Conservation (phyloP, 352 stramenopile genomes). For the Phytophthora sojae region DNA sequence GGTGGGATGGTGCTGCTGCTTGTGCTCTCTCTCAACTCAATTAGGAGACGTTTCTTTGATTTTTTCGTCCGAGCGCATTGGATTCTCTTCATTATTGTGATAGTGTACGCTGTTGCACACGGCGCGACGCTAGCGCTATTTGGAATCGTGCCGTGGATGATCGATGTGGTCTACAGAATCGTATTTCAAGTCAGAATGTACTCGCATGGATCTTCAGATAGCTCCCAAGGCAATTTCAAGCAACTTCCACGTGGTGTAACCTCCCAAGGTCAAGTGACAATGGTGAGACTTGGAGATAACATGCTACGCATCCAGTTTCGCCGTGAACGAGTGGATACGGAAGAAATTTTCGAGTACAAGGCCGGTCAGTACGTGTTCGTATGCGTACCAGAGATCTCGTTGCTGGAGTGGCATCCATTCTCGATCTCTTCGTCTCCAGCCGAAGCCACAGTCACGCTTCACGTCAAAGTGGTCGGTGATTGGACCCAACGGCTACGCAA, state of each 20-base stretch:
- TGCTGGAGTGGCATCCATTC: conserved; percentile 84
- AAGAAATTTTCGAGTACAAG: conserved; percentile 34
- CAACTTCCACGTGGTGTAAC: conserved; percentile 8
- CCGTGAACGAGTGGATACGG: conserved; percentile 29
- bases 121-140: conserved; percentile 31
- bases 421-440: conserved; percentile 70
- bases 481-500: conserved; percentile 53
- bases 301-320: conserved; percentile 43
- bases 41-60: conserved; percentile 51
- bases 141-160: conserved; percentile 24
- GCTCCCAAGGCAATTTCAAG: background rate
- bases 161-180: conserved; percentile 41
- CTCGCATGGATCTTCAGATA: conserved; percentile 1
- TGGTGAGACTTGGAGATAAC: conserved; percentile 6
- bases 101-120: conserved; percentile 43
- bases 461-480: conserved; percentile 58
- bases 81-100: conserved; percentile 45
- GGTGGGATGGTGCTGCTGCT: conserved; percentile 28
- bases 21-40: conserved; percentile 28
- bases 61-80: conserved; percentile 54
- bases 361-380: conserved; percentile 73
- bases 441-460: conserved; percentile 57
- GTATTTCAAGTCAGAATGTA: conserved; percentile 13
- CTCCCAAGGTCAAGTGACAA: conserved; percentile 15
- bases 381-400: conserved; percentile 63